Conservation (phyloP, 257 asterid species). For the Apocynum venetum region DNA sequence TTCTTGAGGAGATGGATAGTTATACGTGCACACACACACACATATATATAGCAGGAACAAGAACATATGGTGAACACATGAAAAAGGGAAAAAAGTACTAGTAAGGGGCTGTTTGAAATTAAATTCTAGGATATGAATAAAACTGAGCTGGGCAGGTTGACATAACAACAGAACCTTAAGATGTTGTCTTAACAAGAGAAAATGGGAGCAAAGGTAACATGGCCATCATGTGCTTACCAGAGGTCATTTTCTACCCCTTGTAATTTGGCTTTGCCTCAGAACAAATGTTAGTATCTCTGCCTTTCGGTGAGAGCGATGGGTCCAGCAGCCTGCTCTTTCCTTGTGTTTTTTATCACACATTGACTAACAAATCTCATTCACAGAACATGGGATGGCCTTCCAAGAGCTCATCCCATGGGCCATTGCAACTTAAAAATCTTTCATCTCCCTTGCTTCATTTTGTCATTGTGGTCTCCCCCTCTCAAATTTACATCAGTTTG, state of each 20-base stretch:
- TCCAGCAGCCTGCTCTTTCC: slow-evolving; percentile 11
- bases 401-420: slow-evolving; percentile 33
- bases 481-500: not conserved
- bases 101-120: not conserved
- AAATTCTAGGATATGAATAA: slow-evolving; percentile 9
- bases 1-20: not conserved
- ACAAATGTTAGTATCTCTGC: slow-evolving; percentile 5
- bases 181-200: slow-evolving; percentile 34
- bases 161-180: slow-evolving; percentile 15
- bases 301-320: slow-evolving; percentile 48
- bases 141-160: slow-evolving; percentile 8
- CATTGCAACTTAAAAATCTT: slow-evolving; percentile 8
- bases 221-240: slow-evolving; percentile 37
- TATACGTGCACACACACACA: too few species aligned
- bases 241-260: slow-evolving; percentile 24
- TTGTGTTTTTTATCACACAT: slow-evolving; percentile 22
- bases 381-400: slow-evolving; percentile 72
- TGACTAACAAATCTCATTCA: slow-evolving; percentile 51
- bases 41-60: not conserved
- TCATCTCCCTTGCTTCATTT: not conserved
- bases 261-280: slow-evolving; percentile 5
- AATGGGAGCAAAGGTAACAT: slow-evolving; percentile 62
- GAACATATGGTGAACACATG: not conserved
- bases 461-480: not conserved
- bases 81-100: not conserved